phyloP scores from a whole-genome alignment of 164 flowering plant genomes.

The Akebia trifoliata region DNA sequence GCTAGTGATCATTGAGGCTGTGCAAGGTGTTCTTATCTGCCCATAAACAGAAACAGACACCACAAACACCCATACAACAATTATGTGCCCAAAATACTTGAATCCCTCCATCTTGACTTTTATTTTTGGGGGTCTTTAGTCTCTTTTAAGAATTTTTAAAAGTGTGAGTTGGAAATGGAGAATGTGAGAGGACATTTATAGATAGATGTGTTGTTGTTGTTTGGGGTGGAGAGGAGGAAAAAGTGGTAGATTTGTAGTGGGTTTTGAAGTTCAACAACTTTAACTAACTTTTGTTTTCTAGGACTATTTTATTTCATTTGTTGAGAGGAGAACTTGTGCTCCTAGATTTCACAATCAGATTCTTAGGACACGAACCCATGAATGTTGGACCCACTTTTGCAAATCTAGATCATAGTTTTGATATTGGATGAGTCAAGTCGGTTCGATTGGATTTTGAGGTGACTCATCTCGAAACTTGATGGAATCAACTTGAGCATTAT shows the following conservation, averaged over 20 bases:
- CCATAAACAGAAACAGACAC: constrained; percentile 31
- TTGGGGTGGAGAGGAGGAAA: constrained; percentile 10
- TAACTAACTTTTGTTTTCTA: constrained; percentile 31
- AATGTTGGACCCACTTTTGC: no score
- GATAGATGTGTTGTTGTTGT: constrained; percentile 1
- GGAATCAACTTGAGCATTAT: no score
- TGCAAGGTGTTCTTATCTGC: constrained; percentile 54
- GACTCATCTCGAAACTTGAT: no score
- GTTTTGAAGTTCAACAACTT: constrained; percentile 61
- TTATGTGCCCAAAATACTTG: constrained; percentile 11
- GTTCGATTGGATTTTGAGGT: no score
- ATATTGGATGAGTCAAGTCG: no score
- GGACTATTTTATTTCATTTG: constrained; percentile 4
- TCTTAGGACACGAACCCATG: no score
- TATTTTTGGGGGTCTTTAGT: neutral
- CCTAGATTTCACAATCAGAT: no score
- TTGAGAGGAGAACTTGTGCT: neutral
- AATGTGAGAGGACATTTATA: constrained; percentile 22
- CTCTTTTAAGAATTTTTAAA: no score
- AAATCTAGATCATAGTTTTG: no score
- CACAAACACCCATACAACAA: constrained; percentile 9
- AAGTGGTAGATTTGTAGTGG: constrained; percentile 32
- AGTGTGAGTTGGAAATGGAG: constrained; percentile 1
- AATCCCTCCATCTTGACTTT: constrained; percentile 15
- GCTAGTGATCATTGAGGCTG: constrained; percentile 42